Conservation (phyloP, 148 eudicot genomes). For the Rhododendron ovatum region DNA sequence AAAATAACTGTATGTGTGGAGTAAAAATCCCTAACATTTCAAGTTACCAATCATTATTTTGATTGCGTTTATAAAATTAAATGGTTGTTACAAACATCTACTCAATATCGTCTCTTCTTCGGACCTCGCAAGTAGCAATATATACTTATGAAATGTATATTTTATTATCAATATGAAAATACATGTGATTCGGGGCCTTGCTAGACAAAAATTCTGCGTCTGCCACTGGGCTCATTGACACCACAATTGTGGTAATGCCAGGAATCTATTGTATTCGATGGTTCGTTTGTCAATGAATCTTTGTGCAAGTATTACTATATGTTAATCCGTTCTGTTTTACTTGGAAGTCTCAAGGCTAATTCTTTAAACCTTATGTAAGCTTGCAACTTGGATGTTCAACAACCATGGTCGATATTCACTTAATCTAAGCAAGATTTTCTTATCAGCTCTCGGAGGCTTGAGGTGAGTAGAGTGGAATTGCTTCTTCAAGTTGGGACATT, state of each 20-base stretch:
- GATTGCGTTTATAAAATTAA: too few species aligned
- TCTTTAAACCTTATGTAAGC: not conserved
- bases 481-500: constrained; percentile 98
- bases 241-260: not conserved
- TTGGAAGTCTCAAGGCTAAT: not conserved
- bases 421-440: constrained; percentile 2
- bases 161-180: too few species aligned
- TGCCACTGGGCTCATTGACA: not conserved
- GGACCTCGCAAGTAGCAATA: not conserved
- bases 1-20: not conserved
- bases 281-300: not conserved
- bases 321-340: not conserved
- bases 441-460: constrained; percentile 88
- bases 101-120: not conserved
- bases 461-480: constrained; percentile 95
- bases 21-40: not conserved
- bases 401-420: not conserved
- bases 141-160: not conserved
- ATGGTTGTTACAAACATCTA: not conserved
- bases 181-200: not conserved
- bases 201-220: not conserved
- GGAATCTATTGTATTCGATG: not conserved
- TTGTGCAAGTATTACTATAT: not conserved
- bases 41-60: not conserved
- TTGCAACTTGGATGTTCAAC: constrained; percentile 1